Percentiles rank a stretch among this genome's conserved stretches.
Conservation (phyloP, 192 early-diverging fungal species). For the Mortierella claussenii region DNA sequence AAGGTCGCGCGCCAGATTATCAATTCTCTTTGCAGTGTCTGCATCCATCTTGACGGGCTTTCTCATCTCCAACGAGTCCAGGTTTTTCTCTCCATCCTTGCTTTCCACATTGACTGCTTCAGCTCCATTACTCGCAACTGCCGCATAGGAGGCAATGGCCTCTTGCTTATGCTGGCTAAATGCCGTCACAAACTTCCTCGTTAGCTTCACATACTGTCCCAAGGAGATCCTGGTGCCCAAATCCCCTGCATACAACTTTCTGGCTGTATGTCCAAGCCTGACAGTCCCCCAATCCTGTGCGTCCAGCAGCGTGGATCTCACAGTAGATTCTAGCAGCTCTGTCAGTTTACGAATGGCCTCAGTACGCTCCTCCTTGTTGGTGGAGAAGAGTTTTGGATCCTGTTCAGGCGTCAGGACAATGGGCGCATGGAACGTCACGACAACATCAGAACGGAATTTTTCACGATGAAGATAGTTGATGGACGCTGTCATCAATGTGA, state of each 20-base stretch:
- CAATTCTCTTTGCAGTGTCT: conserved; percentile 17
- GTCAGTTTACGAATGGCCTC: conserved; percentile 52
- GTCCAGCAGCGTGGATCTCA: conserved; percentile 47
- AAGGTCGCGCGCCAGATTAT: conserved; percentile 36
- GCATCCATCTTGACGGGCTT: not conserved
- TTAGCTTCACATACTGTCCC: conserved; percentile 50
- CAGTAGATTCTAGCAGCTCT: conserved; percentile 32
- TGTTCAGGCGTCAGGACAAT: conserved; percentile 55
- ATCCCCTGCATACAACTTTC: conserved; percentile 53
- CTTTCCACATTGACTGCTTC: not conserved
- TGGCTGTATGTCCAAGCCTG: conserved; percentile 51
- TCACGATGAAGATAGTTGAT: conserved; percentile 55
- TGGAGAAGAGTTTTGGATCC: conserved; percentile 36
- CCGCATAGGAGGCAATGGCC: not conserved
- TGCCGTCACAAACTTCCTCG: conserved; percentile 45
- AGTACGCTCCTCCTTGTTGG: conserved; percentile 18
- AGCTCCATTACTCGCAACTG: not conserved
- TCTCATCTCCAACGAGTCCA: conserved; percentile 27
- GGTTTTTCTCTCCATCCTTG: too few species aligned
- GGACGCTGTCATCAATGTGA: conserved; percentile 50
- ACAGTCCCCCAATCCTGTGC: conserved; percentile 54
- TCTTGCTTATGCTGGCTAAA: conserved; percentile 35
- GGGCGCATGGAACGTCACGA: conserved; percentile 53
- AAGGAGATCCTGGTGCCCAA: conserved; percentile 54
- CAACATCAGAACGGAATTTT: conserved; percentile 55